These are phyloP conservation scores for Acrodontium crateriforme DNA, from an alignment of 2,329 filamentous ascomycete genomes.

Conservation along the genomic window DNA sequence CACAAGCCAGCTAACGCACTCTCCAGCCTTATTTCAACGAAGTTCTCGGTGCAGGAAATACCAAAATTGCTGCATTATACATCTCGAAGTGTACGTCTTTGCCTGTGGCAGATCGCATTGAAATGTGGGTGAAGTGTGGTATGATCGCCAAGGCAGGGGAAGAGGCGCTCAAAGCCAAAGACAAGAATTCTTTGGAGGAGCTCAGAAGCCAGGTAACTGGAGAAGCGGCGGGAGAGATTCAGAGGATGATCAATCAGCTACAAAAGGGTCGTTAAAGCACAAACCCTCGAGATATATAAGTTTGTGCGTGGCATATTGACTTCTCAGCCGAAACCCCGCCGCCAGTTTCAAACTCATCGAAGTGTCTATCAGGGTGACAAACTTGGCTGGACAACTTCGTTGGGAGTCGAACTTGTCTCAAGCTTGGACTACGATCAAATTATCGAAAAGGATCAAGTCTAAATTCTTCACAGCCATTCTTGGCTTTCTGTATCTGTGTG, in stretches of 20 bases:
- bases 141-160: conserved; percentile 79
- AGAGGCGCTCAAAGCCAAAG: conserved; percentile 72
- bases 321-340: background rate
- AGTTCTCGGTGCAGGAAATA: conserved; percentile 75
- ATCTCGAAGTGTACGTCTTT: conserved; percentile 73
- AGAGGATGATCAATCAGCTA: conserved; percentile 52
- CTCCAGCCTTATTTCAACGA: conserved; percentile 79
- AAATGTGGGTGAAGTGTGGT: conserved; percentile 95
- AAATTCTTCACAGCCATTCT: no score
- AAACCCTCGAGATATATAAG: conserved; percentile 1
- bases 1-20: no score
- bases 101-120: conserved; percentile 54
- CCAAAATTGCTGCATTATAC: conserved; percentile 68
- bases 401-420: no score
- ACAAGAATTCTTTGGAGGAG: conserved; percentile 59
- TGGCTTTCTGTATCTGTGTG: no score
- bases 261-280: conserved; percentile 17
- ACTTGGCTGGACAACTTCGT: no score
- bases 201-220: conserved; percentile 61
- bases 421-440: no score
- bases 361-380: no score
- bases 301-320: no score
- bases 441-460: no score
- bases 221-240: conserved; percentile 62
- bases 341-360: no score